These are phyloP conservation scores for Metarhizium guizhouense DNA, from an alignment of 2,329 filamentous ascomycete species.

Conservation along the genomic window DNA sequence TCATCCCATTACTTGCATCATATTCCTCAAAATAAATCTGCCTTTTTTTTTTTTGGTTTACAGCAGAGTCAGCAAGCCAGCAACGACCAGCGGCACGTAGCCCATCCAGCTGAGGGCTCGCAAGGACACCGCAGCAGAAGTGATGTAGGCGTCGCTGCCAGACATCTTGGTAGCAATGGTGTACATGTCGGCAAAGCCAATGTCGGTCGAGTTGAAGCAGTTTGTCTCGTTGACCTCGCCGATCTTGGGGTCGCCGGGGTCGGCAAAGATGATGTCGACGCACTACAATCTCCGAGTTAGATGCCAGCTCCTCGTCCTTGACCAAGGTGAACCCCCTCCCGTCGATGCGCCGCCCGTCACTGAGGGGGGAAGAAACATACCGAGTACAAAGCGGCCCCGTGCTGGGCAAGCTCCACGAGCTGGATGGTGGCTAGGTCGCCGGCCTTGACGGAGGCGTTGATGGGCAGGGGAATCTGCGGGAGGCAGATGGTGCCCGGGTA, in stretches of 20 bases:
- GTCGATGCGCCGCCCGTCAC: too few species aligned
- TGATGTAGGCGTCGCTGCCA: conserved; percentile 23
- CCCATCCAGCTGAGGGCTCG: conserved; percentile 21
- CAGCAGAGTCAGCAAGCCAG: conserved; percentile 29
- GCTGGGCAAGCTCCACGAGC: conserved; percentile 71
- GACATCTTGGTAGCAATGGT: conserved; percentile 46
- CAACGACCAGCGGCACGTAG: conserved; percentile 32
- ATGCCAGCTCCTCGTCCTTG: background rate
- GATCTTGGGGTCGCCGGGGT: conserved; percentile 59
- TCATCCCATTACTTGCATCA: conserved; percentile 5
- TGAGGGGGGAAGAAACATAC: conserved; percentile 37
- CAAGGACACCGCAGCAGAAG: conserved; percentile 17
- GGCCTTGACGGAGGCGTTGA: conserved; percentile 57
- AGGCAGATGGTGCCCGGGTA: conserved; percentile 86
- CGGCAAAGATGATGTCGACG: conserved; percentile 87
- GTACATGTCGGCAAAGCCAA: conserved; percentile 72
- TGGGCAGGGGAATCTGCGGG: conserved; percentile 78
- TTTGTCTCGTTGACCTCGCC: conserved; percentile 68
- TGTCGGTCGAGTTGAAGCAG: conserved; percentile 78
- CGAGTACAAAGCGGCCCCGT: conserved; percentile 76
- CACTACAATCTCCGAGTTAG: conserved; percentile 47
- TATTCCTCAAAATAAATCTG: background rate
- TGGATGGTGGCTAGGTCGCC: conserved; percentile 93
- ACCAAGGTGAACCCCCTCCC: background rate
- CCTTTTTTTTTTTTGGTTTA: conserved; percentile 13